Conservation (phyloP, 2,329 filamentous ascomycete genomes). For the Periconia macrospinosa region DNA sequence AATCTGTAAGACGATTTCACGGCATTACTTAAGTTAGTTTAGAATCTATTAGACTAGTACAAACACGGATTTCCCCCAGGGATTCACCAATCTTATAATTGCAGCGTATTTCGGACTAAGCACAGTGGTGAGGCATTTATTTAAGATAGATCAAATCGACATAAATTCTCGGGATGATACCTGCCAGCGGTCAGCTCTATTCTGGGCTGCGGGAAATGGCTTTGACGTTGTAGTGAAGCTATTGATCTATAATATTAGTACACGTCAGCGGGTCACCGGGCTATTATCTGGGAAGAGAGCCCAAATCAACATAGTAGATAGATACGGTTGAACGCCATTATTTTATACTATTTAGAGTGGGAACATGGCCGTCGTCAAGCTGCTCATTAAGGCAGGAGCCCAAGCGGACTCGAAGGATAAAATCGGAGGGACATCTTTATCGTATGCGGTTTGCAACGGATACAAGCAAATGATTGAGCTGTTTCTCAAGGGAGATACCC, state of each 20-base stretch:
- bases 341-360: background rate
- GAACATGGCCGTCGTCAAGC: background rate
- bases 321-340: background rate
- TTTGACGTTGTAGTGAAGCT: too few species aligned
- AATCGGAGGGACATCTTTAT: background rate
- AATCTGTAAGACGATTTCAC: too few species aligned
- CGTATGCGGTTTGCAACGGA: background rate
- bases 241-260: too few species aligned
- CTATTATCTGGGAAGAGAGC: background rate
- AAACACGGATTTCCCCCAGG: too few species aligned
- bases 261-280: background rate
- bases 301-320: background rate
- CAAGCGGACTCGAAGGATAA: background rate
- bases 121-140: too few species aligned
- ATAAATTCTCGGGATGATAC: too few species aligned
- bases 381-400: background rate
- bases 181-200: too few species aligned
- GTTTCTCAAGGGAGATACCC: background rate
- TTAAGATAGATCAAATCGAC: too few species aligned
- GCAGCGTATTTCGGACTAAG: too few species aligned
- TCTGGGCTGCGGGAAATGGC: too few species aligned
- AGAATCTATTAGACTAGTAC: too few species aligned
- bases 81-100: too few species aligned
- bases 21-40: background rate
- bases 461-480: background rate